Evolutionary conservation across 768 basidiomycete species (phyloP), one percentile per base, ranked within the genome.

Genomic region (Kwoniella bestiolae): DNA sequence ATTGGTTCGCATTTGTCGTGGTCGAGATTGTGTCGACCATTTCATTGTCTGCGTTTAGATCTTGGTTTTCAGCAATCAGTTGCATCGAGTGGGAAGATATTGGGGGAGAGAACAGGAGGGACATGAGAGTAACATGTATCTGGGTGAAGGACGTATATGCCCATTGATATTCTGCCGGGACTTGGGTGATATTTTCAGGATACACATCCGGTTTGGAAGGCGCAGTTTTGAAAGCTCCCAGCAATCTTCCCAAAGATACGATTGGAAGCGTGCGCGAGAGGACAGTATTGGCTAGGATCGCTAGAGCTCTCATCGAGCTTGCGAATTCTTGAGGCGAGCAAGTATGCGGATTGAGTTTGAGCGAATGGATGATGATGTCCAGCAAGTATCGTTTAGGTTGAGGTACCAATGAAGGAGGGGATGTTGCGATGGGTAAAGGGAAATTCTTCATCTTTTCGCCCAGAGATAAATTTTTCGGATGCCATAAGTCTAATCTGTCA

Each of bases 131-230:
- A 25, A 74, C 66, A 38, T 77, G 75, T 32, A 76, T 69, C 25
- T 82, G 81, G 3, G 77, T 76, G 23, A 68, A 74, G 0, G 79
- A 77, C 12, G 77, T 68, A 58, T 77, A 81, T 9, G 77, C 77
- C 68, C 73, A 74, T 46, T 57, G 53, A 51, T 77, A 65, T 9
- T 60, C 62, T 34, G 56, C 34, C 3, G 67, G 58, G n/a, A 69
- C 44, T 21, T 52, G 9, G 25, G 29, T 56, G 23, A 59, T n/a
- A 21, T 60, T 44, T 28, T 69, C 71, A 11, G 80, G 79, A 61
- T 70, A 80, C 11, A 82, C 74, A 12, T 69, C 64, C 0, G 78
- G 78, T 8, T 53, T 31, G 11, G 56, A 46, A 0, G 75, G 75
- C 1, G 77, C 65, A 14, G 56, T 28, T 23, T 67, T 63, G 25